These are phyloP conservation scores for Cryptococcus depauperatus DNA, from an alignment of 1,284 basidiomycete species.

Conservation along the genomic window DNA sequence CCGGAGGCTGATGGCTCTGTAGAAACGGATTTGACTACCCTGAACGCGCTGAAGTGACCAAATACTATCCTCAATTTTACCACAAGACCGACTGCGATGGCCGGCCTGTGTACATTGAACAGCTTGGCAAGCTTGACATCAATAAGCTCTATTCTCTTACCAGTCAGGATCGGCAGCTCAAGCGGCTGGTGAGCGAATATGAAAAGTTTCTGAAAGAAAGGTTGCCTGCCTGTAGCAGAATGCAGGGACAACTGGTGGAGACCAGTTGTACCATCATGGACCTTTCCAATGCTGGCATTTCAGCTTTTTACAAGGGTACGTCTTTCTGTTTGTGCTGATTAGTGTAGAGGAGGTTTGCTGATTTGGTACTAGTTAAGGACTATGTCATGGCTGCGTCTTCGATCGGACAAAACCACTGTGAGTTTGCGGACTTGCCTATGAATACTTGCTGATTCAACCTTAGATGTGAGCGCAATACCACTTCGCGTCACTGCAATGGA, in stretches of 20 bases:
- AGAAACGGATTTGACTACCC: conserved; percentile 78
- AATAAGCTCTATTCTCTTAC: conserved; percentile 72
- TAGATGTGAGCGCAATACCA: not conserved
- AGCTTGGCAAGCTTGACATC: conserved; percentile 82
- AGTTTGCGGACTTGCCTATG: conserved; percentile 13
- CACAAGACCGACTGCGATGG: conserved; percentile 97
- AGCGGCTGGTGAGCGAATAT: conserved; percentile 88
- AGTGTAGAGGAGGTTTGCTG: not conserved
- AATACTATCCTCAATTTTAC: conserved; percentile 93
- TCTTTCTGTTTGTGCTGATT: conserved; percentile 2
- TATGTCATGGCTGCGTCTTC: conserved; percentile 72
- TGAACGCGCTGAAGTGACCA: conserved; percentile 75
- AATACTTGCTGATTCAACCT: not conserved
- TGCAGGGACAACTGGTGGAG: conserved; percentile 77
- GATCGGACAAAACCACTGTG: conserved; percentile 80
- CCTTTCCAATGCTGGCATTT: conserved; percentile 69
- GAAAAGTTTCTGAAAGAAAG: conserved; percentile 76
- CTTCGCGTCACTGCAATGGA: not conserved
- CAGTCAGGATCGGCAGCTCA: conserved; percentile 77
- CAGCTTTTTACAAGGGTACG: conserved; percentile 65
- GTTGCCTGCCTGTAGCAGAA: conserved; percentile 66
- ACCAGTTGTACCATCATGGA: conserved; percentile 99
- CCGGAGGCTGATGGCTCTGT: conserved; percentile 2
- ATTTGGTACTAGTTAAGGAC: conserved; percentile 59
- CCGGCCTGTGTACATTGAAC: conserved; percentile 90